Base-by-base conservation (phyloP, 176 grass and related monocot genomes). In the Aechmea fasciata region DNA sequence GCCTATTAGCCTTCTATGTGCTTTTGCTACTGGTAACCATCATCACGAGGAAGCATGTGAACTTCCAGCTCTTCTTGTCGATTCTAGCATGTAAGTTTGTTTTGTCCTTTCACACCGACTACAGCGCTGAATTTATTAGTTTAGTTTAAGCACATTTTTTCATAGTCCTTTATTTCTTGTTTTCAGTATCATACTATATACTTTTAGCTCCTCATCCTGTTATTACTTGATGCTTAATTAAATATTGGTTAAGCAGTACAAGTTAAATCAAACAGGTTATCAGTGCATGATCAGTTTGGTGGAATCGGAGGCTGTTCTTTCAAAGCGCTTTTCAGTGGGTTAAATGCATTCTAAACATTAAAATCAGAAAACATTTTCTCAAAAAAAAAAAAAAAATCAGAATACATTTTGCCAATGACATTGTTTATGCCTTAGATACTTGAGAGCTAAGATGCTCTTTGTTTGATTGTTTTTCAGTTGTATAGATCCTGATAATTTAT, bases 41-140 rank as follows among this genome's bases (percentile, higher is more conserved):
- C 48, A 50, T 77, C 26, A 48, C 79, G 28, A 85, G 85, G 85
- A 87, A 72, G 69, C 79, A 75, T 13, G 61, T 83, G 9, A 91
- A 91, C 10, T 67, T 85, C 15, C 89, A 91, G 64, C 68, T 87
- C 18, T 66, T 73, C 63, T 19, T 88, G 3, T 59, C 87, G n/a
- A 81, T 88, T 69, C 85, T 91, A 71, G 76, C 82, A 48, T 88
- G 85, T 91, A 83, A 88, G 85, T 83, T 57, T 19, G 47, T 20
- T 65, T 28, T 22, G 41, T 64, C 50, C 2, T 50, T 14, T 66
- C 57, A 52, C 65, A 61, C 51, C 3, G 52, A 1, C 64, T 17
- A 15, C 15, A 15, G 8, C 54, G 14, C 14, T 15, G 52, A 57
- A 14, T 57, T 57, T 57, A 17, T 57, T 57, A 17, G n/a, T 13